These are phyloP conservation scores for Talaromyces borbonicus DNA, from an alignment of 495 filamentous ascomycete species.

Conservation along the genomic window DNA sequence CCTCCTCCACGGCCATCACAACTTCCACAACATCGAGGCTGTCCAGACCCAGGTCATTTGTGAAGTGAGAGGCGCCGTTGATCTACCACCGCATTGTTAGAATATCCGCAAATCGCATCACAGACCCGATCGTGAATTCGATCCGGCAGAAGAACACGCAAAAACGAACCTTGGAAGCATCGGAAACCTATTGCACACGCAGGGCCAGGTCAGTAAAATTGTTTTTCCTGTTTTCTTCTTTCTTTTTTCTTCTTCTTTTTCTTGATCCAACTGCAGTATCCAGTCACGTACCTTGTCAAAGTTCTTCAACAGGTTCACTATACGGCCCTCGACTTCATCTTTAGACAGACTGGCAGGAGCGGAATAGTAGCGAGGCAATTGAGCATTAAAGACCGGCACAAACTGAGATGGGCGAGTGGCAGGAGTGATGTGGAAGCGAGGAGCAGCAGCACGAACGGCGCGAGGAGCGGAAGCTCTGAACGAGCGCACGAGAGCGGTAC, in stretches of 20 bases:
- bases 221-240: no score
- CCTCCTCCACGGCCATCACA: constrained; percentile 99
- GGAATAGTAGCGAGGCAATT: constrained; percentile 73
- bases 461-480: constrained; percentile 49
- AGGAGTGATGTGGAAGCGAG: constrained; percentile 47
- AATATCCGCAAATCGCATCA: not conserved
- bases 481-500: constrained; percentile 64
- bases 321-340: constrained; percentile 82
- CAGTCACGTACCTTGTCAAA: constrained; percentile 98
- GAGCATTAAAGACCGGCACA: constrained; percentile 40
- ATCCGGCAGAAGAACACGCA: constrained; percentile 1
- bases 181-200: constrained; percentile 49
- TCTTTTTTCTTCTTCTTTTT: no score
- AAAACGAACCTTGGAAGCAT: constrained; percentile 59
- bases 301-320: constrained; percentile 81
- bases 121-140: not conserved
- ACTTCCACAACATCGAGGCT: constrained; percentile 98
- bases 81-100: constrained; percentile 45
- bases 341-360: constrained; percentile 65
- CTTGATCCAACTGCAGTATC: no score
- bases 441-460: constrained; percentile 43
- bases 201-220: no score
- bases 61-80: constrained; percentile 71
- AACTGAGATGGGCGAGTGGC: constrained; percentile 37
- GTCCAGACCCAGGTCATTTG: constrained; percentile 92